phyloP scores from a whole-genome alignment of 2,329 filamentous ascomycete species.

The Beauveria sp. region DNA sequence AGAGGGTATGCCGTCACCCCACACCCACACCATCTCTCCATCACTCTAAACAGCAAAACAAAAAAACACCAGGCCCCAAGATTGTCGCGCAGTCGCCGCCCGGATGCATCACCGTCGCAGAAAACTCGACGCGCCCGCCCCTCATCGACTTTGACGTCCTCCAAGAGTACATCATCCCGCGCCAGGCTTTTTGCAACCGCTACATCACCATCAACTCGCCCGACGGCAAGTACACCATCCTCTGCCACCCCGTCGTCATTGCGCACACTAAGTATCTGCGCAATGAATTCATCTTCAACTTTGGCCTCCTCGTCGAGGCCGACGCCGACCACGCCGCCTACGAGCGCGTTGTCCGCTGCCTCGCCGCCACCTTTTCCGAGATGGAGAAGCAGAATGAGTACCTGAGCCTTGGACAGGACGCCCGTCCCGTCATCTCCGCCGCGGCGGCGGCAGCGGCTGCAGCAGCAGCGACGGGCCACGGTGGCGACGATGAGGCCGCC shows the following conservation, averaged over 20 bases:
- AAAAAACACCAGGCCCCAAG: slow-evolving; percentile 42
- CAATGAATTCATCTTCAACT: slow-evolving; percentile 98
- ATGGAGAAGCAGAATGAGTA: slow-evolving; percentile 90
- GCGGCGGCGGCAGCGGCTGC: slow-evolving; percentile 25
- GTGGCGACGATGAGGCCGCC: slow-evolving; percentile 26
- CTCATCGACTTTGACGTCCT: slow-evolving; percentile 82
- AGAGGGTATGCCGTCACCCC: slow-evolving; percentile 39
- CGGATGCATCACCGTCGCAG: slow-evolving; percentile 48
- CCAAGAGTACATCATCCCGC: slow-evolving; percentile 88
- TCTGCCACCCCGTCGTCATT: slow-evolving; percentile 87
- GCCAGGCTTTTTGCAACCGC: slow-evolving; percentile 90
- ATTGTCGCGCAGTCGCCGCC: slow-evolving; percentile 56
- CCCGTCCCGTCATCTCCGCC: slow-evolving; percentile 24
- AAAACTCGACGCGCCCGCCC: slow-evolving; percentile 36
- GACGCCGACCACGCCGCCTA: slow-evolving; percentile 66
- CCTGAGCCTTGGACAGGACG: slow-evolving; percentile 54
- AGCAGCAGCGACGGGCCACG: slow-evolving; percentile 20
- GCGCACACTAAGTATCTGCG: slow-evolving; percentile 74
- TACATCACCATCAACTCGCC: slow-evolving; percentile 73
- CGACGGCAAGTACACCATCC: slow-evolving; percentile 62
- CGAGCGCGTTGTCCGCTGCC: slow-evolving; percentile 75
- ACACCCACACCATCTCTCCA: background rate
- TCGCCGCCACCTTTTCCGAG: slow-evolving; percentile 78
- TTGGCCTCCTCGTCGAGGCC: slow-evolving; percentile 70
- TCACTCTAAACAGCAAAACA: background rate